These are phyloP conservation scores for Coniochaeta sp. DNA, from an alignment of 2,329 filamentous ascomycete species.

Conservation along the genomic window DNA sequence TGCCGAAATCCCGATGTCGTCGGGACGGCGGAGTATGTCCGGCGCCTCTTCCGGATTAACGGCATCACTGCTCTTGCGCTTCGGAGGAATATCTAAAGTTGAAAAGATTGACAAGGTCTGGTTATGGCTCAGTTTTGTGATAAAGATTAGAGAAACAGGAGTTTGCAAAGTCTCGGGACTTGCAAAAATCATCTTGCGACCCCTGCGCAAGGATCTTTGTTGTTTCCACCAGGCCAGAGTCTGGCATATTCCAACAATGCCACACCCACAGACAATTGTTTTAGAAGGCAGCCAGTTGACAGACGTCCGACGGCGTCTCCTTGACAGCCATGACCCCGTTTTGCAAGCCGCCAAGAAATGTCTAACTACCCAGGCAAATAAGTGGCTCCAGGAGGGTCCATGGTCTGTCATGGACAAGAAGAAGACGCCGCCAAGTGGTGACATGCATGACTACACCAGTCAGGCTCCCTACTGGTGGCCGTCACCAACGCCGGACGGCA, in stretches of 20 bases:
- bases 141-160: not conserved
- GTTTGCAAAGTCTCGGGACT: not conserved
- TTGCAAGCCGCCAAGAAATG: conserved; percentile 5
- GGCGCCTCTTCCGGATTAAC: not conserved
- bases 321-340: not conserved
- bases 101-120: not conserved
- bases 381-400: conserved; percentile 16
- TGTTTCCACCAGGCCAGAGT: not conserved
- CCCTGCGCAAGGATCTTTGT: too few species aligned
- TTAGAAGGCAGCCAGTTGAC: conserved; percentile 8
- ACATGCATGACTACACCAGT: conserved; percentile 15
- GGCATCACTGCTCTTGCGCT: not conserved
- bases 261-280: conserved; percentile 9
- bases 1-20: not conserved
- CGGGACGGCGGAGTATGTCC: not conserved
- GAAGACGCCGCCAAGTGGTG: conserved; percentile 10
- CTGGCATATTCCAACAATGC: not conserved
- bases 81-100: not conserved
- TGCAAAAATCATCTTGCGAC: too few species aligned
- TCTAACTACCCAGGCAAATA: conserved; percentile 8
- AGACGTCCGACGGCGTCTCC: conserved; percentile 5
- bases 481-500: conserved; percentile 11
- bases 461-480: conserved; percentile 18
- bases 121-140: not conserved
- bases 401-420: conserved; percentile 17